Evolutionary conservation across 306 rosid genomes (phyloP).

Genomic region (Cucurbita argyrosperma): DNA sequence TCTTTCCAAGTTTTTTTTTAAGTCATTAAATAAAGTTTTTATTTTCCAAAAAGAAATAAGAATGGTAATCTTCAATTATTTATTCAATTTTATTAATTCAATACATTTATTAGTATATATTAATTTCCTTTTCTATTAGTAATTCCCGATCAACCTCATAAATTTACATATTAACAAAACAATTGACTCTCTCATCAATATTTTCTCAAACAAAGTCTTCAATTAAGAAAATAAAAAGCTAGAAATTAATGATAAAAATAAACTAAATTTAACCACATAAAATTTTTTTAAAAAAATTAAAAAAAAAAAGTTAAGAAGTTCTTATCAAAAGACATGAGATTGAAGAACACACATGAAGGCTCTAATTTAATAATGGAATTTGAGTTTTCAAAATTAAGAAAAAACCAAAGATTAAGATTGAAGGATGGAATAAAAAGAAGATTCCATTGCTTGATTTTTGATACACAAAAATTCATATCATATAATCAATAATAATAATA

Average conservation of each 20-base stretch:
- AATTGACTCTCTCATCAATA: neutral
- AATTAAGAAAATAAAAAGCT: neutral
- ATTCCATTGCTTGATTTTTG: neutral
- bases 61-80: too few relatives aligned
- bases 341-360: too few relatives aligned
- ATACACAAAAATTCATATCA: neutral
- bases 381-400: too few relatives aligned
- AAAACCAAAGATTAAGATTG: too few relatives aligned
- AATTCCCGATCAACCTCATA: neutral
- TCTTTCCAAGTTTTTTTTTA: too few relatives aligned
- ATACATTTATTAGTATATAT: neutral
- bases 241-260: neutral
- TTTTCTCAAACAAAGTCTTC: neutral
- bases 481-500: neutral
- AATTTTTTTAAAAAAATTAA: too few relatives aligned
- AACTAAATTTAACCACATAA: neutral
- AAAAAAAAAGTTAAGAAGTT: too few relatives aligned
- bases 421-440: neutral
- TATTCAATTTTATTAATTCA: neutral
- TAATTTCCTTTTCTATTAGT: neutral
- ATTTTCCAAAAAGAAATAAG: too few relatives aligned
- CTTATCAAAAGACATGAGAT: too few relatives aligned
- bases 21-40: too few relatives aligned
- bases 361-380: too few relatives aligned
- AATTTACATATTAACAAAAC: neutral